phyloP scores from a whole-genome alignment of 2,329 filamentous ascomycete species.

The Penicillium brevicompactum region DNA sequence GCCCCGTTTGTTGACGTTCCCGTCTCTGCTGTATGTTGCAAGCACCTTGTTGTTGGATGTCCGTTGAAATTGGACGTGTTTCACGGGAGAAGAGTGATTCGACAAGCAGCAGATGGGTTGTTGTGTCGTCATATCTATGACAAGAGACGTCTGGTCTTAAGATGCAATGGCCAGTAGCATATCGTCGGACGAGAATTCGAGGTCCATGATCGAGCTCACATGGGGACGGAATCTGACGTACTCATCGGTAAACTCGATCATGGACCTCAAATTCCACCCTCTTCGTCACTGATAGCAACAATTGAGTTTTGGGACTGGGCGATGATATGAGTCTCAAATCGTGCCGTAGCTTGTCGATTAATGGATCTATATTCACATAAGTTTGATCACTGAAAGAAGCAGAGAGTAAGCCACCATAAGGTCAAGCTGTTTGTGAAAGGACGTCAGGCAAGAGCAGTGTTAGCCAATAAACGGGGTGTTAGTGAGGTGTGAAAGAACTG shows the following conservation, averaged over 20 bases:
- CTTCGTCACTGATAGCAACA: slow-evolving; percentile 70
- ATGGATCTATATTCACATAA: too few relatives aligned
- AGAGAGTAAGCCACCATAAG: too few relatives aligned
- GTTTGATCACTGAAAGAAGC: too few relatives aligned
- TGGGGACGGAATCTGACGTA: slow-evolving; percentile 66
- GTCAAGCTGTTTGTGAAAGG: too few relatives aligned
- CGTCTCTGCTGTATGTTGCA: slow-evolving; percentile 80
- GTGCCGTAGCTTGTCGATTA: too few relatives aligned
- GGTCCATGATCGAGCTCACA: slow-evolving; percentile 71
- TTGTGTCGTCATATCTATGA: slow-evolving; percentile 68
- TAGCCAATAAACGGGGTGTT: too few relatives aligned
- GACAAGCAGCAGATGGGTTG: slow-evolving; percentile 58
- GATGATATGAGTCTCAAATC: too few relatives aligned
- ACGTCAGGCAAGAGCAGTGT: too few relatives aligned
- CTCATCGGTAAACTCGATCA: slow-evolving; percentile 52
- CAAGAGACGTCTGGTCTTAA: slow-evolving; percentile 71
- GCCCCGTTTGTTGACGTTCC: slow-evolving; percentile 92
- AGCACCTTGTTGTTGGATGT: background rate
- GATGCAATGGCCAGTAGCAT: slow-evolving; percentile 67
- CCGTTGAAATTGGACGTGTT: slow-evolving; percentile 88
- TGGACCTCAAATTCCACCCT: slow-evolving; percentile 59
- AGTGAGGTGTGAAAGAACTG: too few relatives aligned
- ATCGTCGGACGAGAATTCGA: slow-evolving; percentile 70
- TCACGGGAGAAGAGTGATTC: slow-evolving; percentile 72
- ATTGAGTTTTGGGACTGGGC: slow-evolving; percentile 54